Percentiles rank a stretch among this genome's conserved stretches.
These are phyloP conservation scores for Cryphonectria carpinicola DNA, from an alignment of 2,329 filamentous ascomycete species.

Conservation along the genomic window DNA sequence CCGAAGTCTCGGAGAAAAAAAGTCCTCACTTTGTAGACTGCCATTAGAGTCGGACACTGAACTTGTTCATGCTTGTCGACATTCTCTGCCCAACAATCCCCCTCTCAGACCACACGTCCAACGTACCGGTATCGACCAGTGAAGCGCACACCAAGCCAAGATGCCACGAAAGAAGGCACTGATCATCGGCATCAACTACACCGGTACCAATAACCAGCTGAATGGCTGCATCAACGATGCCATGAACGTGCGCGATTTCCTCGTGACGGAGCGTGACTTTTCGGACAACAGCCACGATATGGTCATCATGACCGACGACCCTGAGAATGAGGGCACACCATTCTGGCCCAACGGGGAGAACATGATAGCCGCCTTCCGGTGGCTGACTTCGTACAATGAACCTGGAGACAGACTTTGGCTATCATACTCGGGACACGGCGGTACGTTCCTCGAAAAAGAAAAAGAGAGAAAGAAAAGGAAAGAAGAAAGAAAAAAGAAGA, in stretches of 20 bases:
- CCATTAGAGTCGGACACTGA: not conserved
- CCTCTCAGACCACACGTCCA: not conserved
- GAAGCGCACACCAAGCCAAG: not conserved
- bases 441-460: slow-evolving; percentile 32
- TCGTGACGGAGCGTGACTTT: slow-evolving; percentile 43
- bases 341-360: slow-evolving; percentile 41
- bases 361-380: slow-evolving; percentile 56
- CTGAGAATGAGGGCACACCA: slow-evolving; percentile 39
- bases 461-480: not conserved
- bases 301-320: slow-evolving; percentile 42
- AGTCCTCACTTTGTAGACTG: not conserved
- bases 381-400: slow-evolving; percentile 55
- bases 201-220: slow-evolving; percentile 59
- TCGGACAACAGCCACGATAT: slow-evolving; percentile 38
- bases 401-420: slow-evolving; percentile 57
- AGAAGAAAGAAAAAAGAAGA: not conserved
- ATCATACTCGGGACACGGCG: slow-evolving; percentile 63
- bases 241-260: slow-evolving; percentile 42
- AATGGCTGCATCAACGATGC: slow-evolving; percentile 56
- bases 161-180: slow-evolving; percentile 41
- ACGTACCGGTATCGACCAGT: not conserved
- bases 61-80: not conserved
- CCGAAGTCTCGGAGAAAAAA: not conserved
- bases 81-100: not conserved
- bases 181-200: slow-evolving; percentile 62